Evolutionary conservation across 164 flowering plant species (phyloP).

Genomic region (Euptelea pleiosperma): DNA sequence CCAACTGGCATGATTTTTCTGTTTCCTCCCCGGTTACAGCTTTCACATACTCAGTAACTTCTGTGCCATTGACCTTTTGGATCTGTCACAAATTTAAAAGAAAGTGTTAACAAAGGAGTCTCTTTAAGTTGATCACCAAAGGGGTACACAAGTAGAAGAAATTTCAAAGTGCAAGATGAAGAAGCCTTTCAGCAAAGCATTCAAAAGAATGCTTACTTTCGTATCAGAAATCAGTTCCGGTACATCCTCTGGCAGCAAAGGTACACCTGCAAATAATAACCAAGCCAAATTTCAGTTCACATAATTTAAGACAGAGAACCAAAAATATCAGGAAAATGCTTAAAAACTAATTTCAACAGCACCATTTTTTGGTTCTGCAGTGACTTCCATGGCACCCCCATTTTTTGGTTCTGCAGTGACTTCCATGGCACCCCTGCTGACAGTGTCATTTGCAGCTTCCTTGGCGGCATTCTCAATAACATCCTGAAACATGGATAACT

Average conservation of each 20-base stretch:
- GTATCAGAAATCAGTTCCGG: slow-evolving; percentile 15
- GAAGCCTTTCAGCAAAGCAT: not conserved
- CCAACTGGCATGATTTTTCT: slow-evolving; percentile 56
- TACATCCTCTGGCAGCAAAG: slow-evolving; percentile 13
- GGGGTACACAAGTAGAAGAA: not conserved
- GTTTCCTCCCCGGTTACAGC: slow-evolving; percentile 35
- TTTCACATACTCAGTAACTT: slow-evolving; percentile 15
- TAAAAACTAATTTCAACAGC: not conserved
- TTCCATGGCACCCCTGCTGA: slow-evolving; percentile 8
- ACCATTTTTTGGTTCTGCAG: slow-evolving; percentile 8
- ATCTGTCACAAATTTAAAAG: slow-evolving; percentile 27
- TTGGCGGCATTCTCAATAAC: slow-evolving; percentile 16
- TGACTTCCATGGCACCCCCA: slow-evolving; percentile 8
- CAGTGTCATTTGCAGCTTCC: slow-evolving; percentile 28
- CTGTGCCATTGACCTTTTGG: slow-evolving; percentile 11
- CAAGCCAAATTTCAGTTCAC: not conserved
- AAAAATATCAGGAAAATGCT: not conserved
- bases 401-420: slow-evolving; percentile 5
- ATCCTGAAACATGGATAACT: slow-evolving; percentile 32
- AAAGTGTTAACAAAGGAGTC: not conserved
- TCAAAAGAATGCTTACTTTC: slow-evolving; percentile 32
- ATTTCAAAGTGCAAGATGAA: not conserved
- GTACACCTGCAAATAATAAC: slow-evolving; percentile 29
- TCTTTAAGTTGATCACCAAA: not conserved
- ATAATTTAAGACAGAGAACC: not conserved